These are phyloP conservation scores for Cyberlindnera xylosilytica DNA, from an alignment of 805 yeast genomes.

Conservation along the genomic window DNA sequence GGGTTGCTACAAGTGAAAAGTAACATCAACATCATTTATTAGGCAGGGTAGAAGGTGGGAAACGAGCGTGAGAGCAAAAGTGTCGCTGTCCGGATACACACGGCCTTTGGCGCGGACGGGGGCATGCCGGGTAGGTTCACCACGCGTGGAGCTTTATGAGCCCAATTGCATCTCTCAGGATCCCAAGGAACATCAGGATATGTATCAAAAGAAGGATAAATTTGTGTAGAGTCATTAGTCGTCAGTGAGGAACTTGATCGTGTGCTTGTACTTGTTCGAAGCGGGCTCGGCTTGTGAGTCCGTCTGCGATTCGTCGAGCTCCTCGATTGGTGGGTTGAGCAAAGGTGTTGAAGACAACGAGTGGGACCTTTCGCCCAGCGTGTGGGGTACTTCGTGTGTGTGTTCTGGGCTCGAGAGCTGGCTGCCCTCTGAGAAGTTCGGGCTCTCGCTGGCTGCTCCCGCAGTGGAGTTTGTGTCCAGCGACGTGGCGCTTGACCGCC, in stretches of 20 bases:
- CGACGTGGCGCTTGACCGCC: conserved; percentile 6
- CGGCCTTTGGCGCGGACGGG: too few species aligned
- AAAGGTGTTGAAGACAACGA: neutral
- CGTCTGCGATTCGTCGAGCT: neutral
- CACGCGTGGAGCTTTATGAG: too few species aligned
- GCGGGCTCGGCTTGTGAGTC: neutral
- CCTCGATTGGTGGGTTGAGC: neutral
- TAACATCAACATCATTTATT: too few species aligned
- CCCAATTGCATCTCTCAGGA: too few species aligned
- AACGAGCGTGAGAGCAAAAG: too few species aligned
- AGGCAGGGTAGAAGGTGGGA: too few species aligned
- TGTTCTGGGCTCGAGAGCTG: neutral
- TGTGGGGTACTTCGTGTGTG: too few species aligned
- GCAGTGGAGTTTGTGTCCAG: conserved; percentile 3
- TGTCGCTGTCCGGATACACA: too few species aligned
- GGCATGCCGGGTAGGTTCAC: too few species aligned
- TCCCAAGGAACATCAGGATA: too few species aligned
- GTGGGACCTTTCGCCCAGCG: neutral
- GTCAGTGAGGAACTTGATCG: conserved; percentile 27
- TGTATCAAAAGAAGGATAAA: neutral
- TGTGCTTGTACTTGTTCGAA: conserved; percentile 21
- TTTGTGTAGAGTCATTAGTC: conserved; percentile 6
- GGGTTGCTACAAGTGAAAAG: too few species aligned
- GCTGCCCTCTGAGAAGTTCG: neutral
- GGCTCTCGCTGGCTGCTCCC: neutral